Evolutionary conservation across 1,139 yeast species (phyloP).

Genomic region (Komagataea norvegica): DNA sequence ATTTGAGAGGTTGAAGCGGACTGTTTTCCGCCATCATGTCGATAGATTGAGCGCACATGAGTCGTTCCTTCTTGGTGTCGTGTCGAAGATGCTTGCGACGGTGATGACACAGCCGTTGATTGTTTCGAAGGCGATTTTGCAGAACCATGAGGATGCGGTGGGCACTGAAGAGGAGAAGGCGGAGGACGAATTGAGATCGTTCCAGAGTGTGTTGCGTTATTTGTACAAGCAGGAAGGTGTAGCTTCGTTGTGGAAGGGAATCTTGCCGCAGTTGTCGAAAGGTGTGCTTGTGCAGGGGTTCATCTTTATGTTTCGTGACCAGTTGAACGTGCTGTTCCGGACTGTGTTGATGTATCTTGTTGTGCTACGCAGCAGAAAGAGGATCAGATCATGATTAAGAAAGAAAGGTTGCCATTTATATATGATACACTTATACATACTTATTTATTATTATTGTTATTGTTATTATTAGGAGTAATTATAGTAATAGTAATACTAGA

Average conservation of each 20-base stretch:
- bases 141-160: slow-evolving; percentile 39
- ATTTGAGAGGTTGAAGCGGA: slow-evolving; percentile 61
- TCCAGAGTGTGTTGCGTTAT: slow-evolving; percentile 49
- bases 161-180: slow-evolving; percentile 7
- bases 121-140: slow-evolving; percentile 78
- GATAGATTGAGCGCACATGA: slow-evolving; percentile 60
- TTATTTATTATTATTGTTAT: not conserved
- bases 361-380: too few species aligned
- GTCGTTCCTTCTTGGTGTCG: slow-evolving; percentile 69
- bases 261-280: slow-evolving; percentile 75
- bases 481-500: too few species aligned
- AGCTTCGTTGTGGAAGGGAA: slow-evolving; percentile 65
- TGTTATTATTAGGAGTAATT: too few species aligned
- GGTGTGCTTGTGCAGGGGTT: slow-evolving; percentile 85
- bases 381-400: slow-evolving; percentile 11
- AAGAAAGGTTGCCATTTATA: slow-evolving; percentile 1
- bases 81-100: slow-evolving; percentile 80
- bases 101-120: slow-evolving; percentile 79
- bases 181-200: slow-evolving; percentile 36
- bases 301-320: slow-evolving; percentile 62
- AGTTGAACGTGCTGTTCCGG: slow-evolving; percentile 19
- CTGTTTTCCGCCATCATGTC: slow-evolving; percentile 34
- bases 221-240: slow-evolving; percentile 49
- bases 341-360: slow-evolving; percentile 14
- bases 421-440: too few species aligned